Evolutionary conservation across 495 filamentous ascomycete genomes (phyloP), one percentile per base, ranked within the genome.

Genomic region (Pyrenula massariospora): DNA sequence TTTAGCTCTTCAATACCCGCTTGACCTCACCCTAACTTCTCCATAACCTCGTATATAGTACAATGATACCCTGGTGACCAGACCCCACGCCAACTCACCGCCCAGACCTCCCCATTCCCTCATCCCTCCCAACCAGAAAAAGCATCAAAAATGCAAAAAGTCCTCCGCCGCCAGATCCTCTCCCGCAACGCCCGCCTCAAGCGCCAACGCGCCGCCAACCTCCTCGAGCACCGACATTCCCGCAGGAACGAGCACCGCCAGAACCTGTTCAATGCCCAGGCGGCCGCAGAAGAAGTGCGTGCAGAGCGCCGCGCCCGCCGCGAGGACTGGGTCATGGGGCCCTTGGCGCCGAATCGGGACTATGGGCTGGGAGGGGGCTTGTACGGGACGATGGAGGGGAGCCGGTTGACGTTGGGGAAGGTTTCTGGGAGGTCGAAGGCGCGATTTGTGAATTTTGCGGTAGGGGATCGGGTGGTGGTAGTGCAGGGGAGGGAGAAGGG

Each of bases 291-390:
- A 50, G 53, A 58, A 53, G 54, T 70, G 48, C 65, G 69, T 56
- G 62, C 63, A 19, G 72, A 65, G 53, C 62, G 59, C 23, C 15
- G 64, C 52, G 61, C 63, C 54, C 74, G 72, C 22, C 76, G 75
- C 57, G 85, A 93, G 65, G 88, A 95, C 65, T 91, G 84, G 77
- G 67, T 84, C 56, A 67, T 89, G 57, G 90, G 91, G 1, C 78
- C 84, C 2, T 64, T 96, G 50, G 86, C 88, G 0, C 90, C 90
- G 0, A 79, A 81, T 59, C 77, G 83, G 56, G 84, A 93, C 70
- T 69, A 80, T 31, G 80, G 83, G 54, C 61, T 70, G n/a, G 58
- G 69, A 25, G 66, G 62, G 2, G 69, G 68, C 15, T 67, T 48
- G 1, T 82, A 73, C 49, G 85, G 84, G 52, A 69, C 78, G 42